A percentile compares a stretch with the other conserved stretches of the same genome.
phyloP scores from a whole-genome alignment of 768 basidiomycete genomes.

The Termitomyces sp. region DNA sequence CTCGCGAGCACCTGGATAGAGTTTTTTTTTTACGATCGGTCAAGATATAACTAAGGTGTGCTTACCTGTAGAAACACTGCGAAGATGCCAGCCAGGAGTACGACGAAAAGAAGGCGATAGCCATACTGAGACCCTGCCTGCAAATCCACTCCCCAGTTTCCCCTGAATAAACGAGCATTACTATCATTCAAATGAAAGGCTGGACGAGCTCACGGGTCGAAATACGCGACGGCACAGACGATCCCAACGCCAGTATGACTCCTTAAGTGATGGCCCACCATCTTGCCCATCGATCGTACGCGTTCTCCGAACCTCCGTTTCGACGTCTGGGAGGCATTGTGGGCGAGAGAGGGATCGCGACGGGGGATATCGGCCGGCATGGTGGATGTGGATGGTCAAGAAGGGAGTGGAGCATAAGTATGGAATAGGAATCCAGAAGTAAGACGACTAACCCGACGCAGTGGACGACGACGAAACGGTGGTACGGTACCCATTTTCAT shows the following conservation, averaged over 20 bases:
- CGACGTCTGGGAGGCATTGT: constrained; percentile 1
- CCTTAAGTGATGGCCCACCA: constrained; percentile 48
- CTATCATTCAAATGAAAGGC: background rate
- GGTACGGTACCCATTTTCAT: constrained; percentile 34
- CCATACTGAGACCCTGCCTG: constrained; percentile 86
- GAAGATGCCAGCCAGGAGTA: constrained; percentile 79
- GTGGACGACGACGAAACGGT: constrained; percentile 38
- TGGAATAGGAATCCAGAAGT: constrained; percentile 24
- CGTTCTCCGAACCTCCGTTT: constrained; percentile 19
- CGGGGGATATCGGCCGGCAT: background rate
- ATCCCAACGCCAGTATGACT: too few species aligned
- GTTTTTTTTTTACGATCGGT: constrained; percentile 5
- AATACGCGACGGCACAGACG: constrained; percentile 52
- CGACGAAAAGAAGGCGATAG: constrained; percentile 82
- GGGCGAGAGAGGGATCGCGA: background rate
- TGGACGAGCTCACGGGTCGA: constrained; percentile 60
- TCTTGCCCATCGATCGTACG: constrained; percentile 29
- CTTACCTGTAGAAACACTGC: constrained; percentile 80
- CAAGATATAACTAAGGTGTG: constrained; percentile 2
- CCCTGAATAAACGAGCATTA: constrained; percentile 36
- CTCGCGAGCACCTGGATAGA: constrained; percentile 64
- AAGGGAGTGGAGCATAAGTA: constrained; percentile 23
- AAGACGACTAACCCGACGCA: constrained; percentile 38
- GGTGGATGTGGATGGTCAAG: background rate
- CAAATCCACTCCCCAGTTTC: constrained; percentile 90